Conservation (phyloP, 2,329 filamentous ascomycete species). For the Bipolaris bicolor region DNA sequence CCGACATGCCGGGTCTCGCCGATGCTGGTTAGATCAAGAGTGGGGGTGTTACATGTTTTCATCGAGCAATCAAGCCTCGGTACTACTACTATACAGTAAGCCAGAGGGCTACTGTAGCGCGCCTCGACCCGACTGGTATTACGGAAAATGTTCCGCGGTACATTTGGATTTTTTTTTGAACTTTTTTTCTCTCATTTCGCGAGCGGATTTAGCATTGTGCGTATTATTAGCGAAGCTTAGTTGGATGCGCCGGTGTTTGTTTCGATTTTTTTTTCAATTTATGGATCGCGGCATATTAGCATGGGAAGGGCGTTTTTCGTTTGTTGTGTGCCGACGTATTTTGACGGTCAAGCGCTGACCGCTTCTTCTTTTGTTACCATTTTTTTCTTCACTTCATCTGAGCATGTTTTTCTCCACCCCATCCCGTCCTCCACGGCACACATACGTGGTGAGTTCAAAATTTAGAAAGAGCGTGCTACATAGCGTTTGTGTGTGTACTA, state of each 20-base stretch:
- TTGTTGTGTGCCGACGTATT: constrained; percentile 3
- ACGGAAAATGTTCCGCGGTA: neutral
- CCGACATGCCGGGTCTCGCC: constrained; percentile 18
- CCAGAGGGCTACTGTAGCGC: neutral
- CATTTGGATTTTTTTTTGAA: neutral
- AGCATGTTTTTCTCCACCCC: neutral
- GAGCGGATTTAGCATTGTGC: constrained; percentile 2
- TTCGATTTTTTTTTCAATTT: neutral
- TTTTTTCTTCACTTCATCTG: neutral
- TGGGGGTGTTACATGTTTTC: constrained; percentile 3
- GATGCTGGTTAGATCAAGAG: constrained; percentile 6
- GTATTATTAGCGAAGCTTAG: constrained; percentile 6
- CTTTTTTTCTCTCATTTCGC: neutral
- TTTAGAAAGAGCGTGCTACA: neutral
- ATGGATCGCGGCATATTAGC: neutral
- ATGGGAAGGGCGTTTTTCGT: constrained; percentile 3
- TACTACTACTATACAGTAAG: neutral
- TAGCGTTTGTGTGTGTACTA: neutral
- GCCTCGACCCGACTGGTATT: neutral
- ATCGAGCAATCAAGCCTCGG: neutral
- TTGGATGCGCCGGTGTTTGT: neutral
- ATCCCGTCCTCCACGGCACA: too few species aligned
- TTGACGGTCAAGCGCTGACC: constrained; percentile 22
- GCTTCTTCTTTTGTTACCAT: neutral
- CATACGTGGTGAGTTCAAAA: too few species aligned